Evolutionary conservation across 2,329 filamentous ascomycete genomes (phyloP), one percentile per base, ranked within the genome.

Genomic region (Penicillium sp.): DNA sequence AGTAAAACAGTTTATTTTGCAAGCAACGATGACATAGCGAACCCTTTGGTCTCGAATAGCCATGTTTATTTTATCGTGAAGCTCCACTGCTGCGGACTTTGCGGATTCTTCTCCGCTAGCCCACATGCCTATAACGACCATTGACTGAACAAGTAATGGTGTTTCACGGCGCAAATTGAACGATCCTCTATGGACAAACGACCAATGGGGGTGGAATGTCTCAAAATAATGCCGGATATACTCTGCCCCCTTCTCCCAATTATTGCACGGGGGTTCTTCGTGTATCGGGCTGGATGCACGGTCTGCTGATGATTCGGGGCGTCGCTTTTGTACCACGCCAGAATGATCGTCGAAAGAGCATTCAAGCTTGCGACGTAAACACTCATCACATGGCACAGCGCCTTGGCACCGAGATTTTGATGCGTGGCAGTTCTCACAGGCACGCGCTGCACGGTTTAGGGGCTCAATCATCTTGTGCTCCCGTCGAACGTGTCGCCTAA

Each of bases 111-210:
- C 54, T 7, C 57, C 62, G 2, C 53, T 62, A 7, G 53, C 47
- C 68, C 70, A 69, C 27, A 71, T 27, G 1, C 66, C 69, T 40
- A 71, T 62, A 4, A 58, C 65, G 1, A 67, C 52, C 54, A 70
- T 66, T 12, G 69, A 66, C 22, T 71, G 64, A 2, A 70, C 26
- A n/a, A 72, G 61, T 29, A 72, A 40, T 0, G 65, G 61, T 0
- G 58, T 56, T 49, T 71, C 70, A 2, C 44, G 42, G 8, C 35
- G 35, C 0, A 58, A 18, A 14, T 58, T 40, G 40, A 72, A 72
- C 4, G 67, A 51, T 1, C 29, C 53, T 49, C 44, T 51, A 37
- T 69, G 63, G 8, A 72, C 35, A n/a, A 72, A 70, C 1, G 68
- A 57, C 70, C 70, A 72, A 31, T 53, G 45, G 0, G 64, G 62